phyloP scores from a whole-genome alignment of 192 early-diverging fungal genomes.

The Entomortierella parvispora region DNA sequence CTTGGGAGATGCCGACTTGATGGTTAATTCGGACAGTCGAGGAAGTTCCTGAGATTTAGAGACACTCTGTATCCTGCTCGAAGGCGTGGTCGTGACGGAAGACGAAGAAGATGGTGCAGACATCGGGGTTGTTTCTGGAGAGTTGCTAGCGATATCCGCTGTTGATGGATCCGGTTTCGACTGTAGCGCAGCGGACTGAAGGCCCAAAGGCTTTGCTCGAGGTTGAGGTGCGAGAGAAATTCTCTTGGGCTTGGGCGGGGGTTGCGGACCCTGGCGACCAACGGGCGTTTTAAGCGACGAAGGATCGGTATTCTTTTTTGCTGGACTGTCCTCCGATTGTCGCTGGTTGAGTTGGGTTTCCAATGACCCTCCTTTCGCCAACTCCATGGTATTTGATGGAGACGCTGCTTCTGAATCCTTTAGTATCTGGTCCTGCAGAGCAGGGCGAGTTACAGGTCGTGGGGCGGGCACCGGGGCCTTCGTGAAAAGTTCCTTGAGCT shows the following conservation, averaged over 20 bases:
- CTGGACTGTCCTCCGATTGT: too few relatives aligned
- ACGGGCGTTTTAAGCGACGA: not conserved
- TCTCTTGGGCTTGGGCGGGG: conserved; percentile 47
- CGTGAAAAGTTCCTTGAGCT: not conserved
- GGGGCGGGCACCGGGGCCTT: conserved; percentile 13
- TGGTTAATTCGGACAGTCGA: not conserved
- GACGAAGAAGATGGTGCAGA: not conserved
- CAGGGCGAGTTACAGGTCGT: conserved; percentile 1
- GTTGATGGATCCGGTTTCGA: conserved; percentile 13
- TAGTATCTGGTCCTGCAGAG: too few relatives aligned
- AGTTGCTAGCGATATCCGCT: conserved; percentile 1
- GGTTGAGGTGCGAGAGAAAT: conserved; percentile 42
- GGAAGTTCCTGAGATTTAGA: conserved; percentile 6
- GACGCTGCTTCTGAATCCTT: too few relatives aligned
- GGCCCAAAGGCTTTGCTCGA: conserved; percentile 38
- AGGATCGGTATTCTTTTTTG: not conserved
- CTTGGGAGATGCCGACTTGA: not conserved
- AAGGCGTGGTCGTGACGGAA: not conserved
- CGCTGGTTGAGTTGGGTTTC: too few relatives aligned
- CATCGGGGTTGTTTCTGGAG: not conserved
- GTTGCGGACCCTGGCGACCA: conserved; percentile 4
- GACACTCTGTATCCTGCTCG: not conserved
- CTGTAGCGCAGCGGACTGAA: conserved; percentile 26
- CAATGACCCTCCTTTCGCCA: too few relatives aligned
- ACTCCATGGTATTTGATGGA: too few relatives aligned